These are phyloP conservation scores for Amauroascus verrucosus DNA, from an alignment of 2,329 filamentous ascomycete genomes.

Conservation along the genomic window DNA sequence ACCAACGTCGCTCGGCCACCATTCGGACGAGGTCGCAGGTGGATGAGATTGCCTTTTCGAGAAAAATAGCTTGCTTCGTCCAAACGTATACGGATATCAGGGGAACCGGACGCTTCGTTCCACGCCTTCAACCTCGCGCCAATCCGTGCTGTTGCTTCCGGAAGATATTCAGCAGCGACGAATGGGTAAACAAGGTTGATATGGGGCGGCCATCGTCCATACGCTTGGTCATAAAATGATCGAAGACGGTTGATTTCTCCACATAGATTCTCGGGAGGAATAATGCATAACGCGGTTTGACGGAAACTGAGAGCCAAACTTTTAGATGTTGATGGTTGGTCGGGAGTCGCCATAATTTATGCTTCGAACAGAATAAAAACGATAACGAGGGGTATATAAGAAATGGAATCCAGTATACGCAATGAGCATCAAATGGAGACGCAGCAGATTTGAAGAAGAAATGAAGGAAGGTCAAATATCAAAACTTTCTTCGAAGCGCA, in stretches of 20 bases:
- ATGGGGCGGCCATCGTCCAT: constrained; percentile 55
- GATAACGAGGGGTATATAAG: no score
- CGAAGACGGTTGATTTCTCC: constrained; percentile 46
- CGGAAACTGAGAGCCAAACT: not conserved
- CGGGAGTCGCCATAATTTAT: constrained; percentile 8
- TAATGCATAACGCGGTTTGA: constrained; percentile 53
- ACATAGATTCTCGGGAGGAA: constrained; percentile 45
- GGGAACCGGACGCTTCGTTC: not conserved
- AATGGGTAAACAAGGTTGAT: constrained; percentile 59
- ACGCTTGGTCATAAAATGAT: constrained; percentile 52
- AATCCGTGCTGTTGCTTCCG: constrained; percentile 35
- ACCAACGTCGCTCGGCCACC: constrained; percentile 20
- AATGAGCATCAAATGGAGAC: no score
- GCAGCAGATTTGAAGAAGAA: no score
- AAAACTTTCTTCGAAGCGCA: no score
- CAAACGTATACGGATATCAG: not conserved
- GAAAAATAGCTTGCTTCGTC: constrained; percentile 37
- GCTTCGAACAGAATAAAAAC: no score
- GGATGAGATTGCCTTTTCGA: constrained; percentile 43
- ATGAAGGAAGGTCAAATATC: no score
- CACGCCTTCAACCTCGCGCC: constrained; percentile 25
- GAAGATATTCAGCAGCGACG: constrained; percentile 41
- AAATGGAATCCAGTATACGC: no score
- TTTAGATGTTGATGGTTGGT: not conserved
- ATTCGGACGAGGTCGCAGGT: constrained; percentile 22